A percentile compares a stretch with the other conserved stretches of the same genome.
phyloP scores from a whole-genome alignment of 768 basidiomycete species.

The Pluteus cervinus region DNA sequence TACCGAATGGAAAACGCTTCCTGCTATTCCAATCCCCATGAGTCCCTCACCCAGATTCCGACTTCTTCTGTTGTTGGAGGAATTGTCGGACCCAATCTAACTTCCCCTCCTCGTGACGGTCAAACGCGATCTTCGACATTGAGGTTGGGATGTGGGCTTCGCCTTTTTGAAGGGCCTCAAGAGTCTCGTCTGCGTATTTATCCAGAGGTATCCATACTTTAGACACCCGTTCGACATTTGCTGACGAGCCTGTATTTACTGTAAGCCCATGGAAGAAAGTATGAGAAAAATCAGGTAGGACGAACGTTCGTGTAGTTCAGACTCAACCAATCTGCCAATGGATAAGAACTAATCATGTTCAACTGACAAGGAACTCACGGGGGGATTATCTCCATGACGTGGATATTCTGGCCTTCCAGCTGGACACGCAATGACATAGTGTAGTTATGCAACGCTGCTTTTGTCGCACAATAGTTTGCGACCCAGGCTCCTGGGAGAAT shows the following conservation, averaged over 20 bases:
- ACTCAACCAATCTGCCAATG: slow-evolving; percentile 4
- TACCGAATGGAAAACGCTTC: no score
- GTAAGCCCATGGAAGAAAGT: neutral
- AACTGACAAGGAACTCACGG: slow-evolving; percentile 35
- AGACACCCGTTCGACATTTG: neutral
- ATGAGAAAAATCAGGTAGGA: no score
- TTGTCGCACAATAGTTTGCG: slow-evolving; percentile 49
- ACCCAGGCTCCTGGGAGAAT: slow-evolving; percentile 36
- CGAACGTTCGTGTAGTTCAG: slow-evolving; percentile 7
- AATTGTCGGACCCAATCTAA: no score
- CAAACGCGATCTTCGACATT: neutral
- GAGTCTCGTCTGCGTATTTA: slow-evolving; percentile 1
- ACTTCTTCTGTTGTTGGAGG: no score
- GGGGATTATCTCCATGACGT: slow-evolving; percentile 52
- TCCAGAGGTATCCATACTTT: slow-evolving; percentile 7
- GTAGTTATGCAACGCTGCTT: slow-evolving; percentile 52
- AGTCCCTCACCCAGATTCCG: no score
- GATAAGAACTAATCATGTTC: neutral
- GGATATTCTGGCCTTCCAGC: slow-evolving; percentile 41
- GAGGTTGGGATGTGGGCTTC: neutral
- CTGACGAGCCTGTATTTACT: neutral
- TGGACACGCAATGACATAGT: slow-evolving; percentile 39
- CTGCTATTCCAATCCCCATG: no score
- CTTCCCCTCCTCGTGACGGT: slow-evolving; percentile 6
- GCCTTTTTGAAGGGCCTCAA: slow-evolving; percentile 5